Percentiles rank a stretch among this genome's conserved stretches.
Conservation (phyloP, 2,329 filamentous ascomycete genomes). For the Endocalyx cinctus region DNA sequence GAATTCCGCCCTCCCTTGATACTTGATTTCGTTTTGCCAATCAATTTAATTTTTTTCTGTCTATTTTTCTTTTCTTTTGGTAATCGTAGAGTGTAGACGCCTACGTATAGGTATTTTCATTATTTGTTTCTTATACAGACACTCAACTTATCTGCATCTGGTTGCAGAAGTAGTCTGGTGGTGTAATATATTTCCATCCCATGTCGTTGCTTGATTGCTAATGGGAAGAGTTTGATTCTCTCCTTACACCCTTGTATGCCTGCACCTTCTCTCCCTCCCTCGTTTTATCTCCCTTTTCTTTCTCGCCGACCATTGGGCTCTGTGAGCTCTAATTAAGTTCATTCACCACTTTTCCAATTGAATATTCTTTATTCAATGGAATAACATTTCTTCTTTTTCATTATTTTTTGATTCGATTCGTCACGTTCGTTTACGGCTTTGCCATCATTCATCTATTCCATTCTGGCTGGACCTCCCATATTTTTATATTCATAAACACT, state of each 20-base stretch:
- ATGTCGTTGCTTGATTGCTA: background rate
- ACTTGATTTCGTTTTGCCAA: too few species aligned
- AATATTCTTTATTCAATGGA: conserved; percentile 2
- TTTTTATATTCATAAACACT: conserved; percentile 1
- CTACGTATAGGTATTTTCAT: too few species aligned
- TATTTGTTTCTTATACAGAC: too few species aligned
- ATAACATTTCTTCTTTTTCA: conserved; percentile 6
- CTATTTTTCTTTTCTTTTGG: background rate
- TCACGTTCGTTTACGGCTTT: too few species aligned
- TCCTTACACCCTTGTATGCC: background rate
- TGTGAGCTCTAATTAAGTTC: background rate
- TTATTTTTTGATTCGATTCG: conserved; percentile 3
- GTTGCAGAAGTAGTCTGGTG: too few species aligned
- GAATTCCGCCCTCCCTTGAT: too few species aligned
- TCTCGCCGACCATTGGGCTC: conserved; percentile 2
- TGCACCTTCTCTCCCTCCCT: conserved; percentile 4
- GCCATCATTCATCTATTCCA: too few species aligned
- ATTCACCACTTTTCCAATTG: conserved; percentile 9
- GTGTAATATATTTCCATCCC: too few species aligned
- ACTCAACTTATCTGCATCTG: too few species aligned
- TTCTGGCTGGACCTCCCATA: too few species aligned
- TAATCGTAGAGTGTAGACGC: background rate
- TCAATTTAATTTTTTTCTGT: background rate
- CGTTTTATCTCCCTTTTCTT: conserved; percentile 9
- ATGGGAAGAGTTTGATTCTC: background rate